These are phyloP conservation scores for Geoglossum glabrum DNA, from an alignment of 495 filamentous ascomycete species.

Conservation along the genomic window DNA sequence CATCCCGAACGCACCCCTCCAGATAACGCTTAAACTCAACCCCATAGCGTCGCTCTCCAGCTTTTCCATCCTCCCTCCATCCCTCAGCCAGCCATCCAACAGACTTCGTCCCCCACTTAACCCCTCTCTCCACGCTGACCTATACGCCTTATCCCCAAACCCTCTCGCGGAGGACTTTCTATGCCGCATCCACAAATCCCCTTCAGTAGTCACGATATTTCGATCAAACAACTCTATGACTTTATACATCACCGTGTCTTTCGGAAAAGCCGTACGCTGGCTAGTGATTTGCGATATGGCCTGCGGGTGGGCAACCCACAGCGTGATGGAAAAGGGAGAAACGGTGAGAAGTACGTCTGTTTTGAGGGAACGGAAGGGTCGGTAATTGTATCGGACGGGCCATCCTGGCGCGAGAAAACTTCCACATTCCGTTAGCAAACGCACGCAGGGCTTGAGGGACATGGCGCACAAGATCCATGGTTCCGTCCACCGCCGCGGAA, in stretches of 20 bases:
- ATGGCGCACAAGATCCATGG: background rate
- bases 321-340: constrained; percentile 23
- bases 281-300: constrained; percentile 37
- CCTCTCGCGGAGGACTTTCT: constrained; percentile 43
- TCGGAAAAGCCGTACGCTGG: constrained; percentile 44
- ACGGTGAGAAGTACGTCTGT: constrained; percentile 34
- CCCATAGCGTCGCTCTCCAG: constrained; percentile 39
- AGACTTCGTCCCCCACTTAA: constrained; percentile 35
- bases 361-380: constrained; percentile 21
- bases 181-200: constrained; percentile 42
- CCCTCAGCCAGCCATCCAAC: constrained; percentile 27
- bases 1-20: constrained; percentile 43
- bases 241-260: constrained; percentile 34
- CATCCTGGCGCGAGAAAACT: constrained; percentile 20
- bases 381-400: constrained; percentile 19
- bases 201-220: constrained; percentile 46
- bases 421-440: constrained; percentile 7
- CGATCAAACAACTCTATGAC: constrained; percentile 38
- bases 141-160: constrained; percentile 53
- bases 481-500: constrained; percentile 2
- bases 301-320: constrained; percentile 35
- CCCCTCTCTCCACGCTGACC: constrained; percentile 38
- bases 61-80: constrained; percentile 15
- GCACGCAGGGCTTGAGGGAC: background rate
- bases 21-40: constrained; percentile 45